Evolutionary conservation across 805 yeast genomes (phyloP).

Genomic region (Metschnikowia dekortorum): DNA sequence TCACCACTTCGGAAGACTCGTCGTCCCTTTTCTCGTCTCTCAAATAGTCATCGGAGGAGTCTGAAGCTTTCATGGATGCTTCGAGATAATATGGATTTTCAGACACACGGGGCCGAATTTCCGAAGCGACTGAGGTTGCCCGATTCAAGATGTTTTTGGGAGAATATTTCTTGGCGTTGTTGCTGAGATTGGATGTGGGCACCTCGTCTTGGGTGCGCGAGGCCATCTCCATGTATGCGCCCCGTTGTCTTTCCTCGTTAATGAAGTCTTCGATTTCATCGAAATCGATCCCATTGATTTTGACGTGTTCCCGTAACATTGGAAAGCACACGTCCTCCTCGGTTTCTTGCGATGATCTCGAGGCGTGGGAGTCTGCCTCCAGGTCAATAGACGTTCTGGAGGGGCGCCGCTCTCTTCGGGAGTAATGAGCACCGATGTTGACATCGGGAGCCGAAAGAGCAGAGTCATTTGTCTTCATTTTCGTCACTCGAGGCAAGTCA

Average conservation of each 20-base stretch:
- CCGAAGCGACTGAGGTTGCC: neutral
- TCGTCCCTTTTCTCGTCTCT: constrained; percentile 19
- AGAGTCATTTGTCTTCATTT: constrained; percentile 18
- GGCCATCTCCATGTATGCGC: constrained; percentile 15
- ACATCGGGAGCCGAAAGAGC: constrained; percentile 7
- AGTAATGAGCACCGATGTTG: constrained; percentile 14
- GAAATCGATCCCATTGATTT: constrained; percentile 79
- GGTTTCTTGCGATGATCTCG: constrained; percentile 80
- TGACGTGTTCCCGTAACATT: constrained; percentile 60
- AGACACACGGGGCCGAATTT: neutral
- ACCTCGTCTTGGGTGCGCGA: constrained; percentile 24
- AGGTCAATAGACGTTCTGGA: constrained; percentile 46
- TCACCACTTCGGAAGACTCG: constrained; percentile 30
- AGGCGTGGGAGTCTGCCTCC: constrained; percentile 68
- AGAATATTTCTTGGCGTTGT: constrained; percentile 60
- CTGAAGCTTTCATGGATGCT: constrained; percentile 12
- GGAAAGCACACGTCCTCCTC: constrained; percentile 99
- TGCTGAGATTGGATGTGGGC: constrained; percentile 27
- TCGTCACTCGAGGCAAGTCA: constrained; percentile 29
- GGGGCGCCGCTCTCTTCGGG: constrained; percentile 29
- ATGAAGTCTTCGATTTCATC: constrained; percentile 85
- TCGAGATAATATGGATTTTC: neutral
- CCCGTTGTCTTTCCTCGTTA: constrained; percentile 53
- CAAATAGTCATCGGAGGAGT: constrained; percentile 23
- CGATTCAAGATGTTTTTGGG: constrained; percentile 40